These are phyloP conservation scores for Purshia tridentata DNA, from an alignment of 306 rosid genomes.

Conservation along the genomic window DNA sequence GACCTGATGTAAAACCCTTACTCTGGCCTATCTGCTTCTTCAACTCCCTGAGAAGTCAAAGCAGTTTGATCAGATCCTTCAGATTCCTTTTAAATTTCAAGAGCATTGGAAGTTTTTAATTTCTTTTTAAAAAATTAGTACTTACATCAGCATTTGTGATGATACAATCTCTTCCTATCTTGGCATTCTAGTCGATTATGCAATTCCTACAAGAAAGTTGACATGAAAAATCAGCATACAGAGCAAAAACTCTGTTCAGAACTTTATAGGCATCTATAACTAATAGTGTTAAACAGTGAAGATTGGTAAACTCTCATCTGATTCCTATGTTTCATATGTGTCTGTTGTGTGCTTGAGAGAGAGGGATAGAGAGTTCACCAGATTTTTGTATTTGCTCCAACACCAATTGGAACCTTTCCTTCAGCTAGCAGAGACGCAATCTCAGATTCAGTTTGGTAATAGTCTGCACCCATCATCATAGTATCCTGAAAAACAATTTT, in stretches of 20 bases:
- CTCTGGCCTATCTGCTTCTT: slow-evolving; percentile 72
- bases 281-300: background rate
- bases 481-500: slow-evolving; percentile 62
- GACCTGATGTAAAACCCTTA: slow-evolving; percentile 81
- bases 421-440: slow-evolving; percentile 73
- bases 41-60: slow-evolving; percentile 60
- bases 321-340: background rate
- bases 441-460: slow-evolving; percentile 92
- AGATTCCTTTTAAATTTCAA: background rate
- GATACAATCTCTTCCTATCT: slow-evolving; percentile 77
- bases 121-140: background rate
- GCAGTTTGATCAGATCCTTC: slow-evolving; percentile 8
- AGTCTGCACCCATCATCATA: slow-evolving; percentile 99
- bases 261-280: no score
- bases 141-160: slow-evolving; percentile 79
- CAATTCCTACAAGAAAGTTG: slow-evolving; percentile 57
- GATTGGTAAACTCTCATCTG: background rate
- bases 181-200: slow-evolving; percentile 96
- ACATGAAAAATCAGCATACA: slow-evolving; percentile 21
- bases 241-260: background rate
- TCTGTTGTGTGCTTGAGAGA: background rate
- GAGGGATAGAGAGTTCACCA: slow-evolving; percentile 43
- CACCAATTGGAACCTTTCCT: slow-evolving; percentile 95
- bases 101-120: background rate
- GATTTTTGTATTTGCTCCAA: slow-evolving; percentile 92